Evolutionary conservation across 1,284 basidiomycete genomes (phyloP).

Genomic region (Microbotryomycetes sp.): DNA sequence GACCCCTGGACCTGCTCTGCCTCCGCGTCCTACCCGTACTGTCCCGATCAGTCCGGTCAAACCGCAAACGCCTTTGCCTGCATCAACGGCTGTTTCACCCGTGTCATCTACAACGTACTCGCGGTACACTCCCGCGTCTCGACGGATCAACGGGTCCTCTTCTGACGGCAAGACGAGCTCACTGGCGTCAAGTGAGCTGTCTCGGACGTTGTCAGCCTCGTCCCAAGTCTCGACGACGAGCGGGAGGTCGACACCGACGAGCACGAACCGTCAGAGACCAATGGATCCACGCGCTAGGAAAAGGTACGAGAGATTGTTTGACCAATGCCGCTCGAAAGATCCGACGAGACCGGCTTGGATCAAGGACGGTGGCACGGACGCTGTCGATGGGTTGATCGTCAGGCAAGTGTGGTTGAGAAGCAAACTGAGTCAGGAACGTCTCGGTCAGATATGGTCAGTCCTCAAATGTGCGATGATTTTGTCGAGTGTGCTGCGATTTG

Average conservation of each 20-base stretch:
- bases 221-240: not conserved
- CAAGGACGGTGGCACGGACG: not conserved
- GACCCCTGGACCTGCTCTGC: not conserved
- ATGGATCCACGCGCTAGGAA: constrained; percentile 7
- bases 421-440: not conserved
- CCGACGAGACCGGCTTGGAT: not conserved
- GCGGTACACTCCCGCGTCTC: not conserved
- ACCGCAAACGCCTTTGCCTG: not conserved
- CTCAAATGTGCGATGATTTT: not conserved
- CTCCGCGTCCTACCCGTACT: not conserved
- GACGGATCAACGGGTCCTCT: too few relatives aligned
- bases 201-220: not conserved
- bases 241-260: not conserved
- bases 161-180: too few relatives aligned
- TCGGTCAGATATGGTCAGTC: constrained; percentile 20
- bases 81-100: not conserved
- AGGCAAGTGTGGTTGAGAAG: constrained; percentile 18
- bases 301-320: constrained; percentile 17
- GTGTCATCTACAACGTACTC: not conserved
- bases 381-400: not conserved
- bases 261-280: not conserved
- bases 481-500: too few relatives aligned
- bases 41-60: not conserved
- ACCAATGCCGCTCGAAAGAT: not conserved
- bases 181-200: too few relatives aligned